These are phyloP conservation scores for Citrus mangshanensis DNA, from an alignment of 345 rosid genomes.

Conservation along the genomic window DNA sequence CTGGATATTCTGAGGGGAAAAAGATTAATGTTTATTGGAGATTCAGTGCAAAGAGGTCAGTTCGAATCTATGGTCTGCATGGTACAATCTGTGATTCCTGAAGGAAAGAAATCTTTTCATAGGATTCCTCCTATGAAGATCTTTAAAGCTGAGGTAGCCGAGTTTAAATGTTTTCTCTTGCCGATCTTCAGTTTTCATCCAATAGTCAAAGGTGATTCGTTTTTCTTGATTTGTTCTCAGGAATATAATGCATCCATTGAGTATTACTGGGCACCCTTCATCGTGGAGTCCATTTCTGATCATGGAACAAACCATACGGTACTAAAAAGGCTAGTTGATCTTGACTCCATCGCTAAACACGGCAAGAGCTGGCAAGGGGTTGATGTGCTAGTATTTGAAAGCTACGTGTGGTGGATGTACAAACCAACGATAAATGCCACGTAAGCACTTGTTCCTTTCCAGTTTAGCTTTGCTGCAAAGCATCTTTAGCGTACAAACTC, in stretches of 20 bases:
- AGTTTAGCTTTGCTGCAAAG: not conserved
- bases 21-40: constrained; percentile 89
- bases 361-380: constrained; percentile 75
- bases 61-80: constrained; percentile 91
- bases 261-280: constrained; percentile 96
- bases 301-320: constrained; percentile 91
- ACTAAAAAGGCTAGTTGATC: constrained; percentile 65
- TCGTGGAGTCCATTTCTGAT: constrained; percentile 85
- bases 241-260: constrained; percentile 75
- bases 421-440: constrained; percentile 79
- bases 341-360: constrained; percentile 77
- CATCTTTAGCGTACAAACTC: not conserved
- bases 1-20: constrained; percentile 66
- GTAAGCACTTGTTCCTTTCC: constrained; percentile 32
- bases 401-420: constrained; percentile 98
- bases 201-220: not conserved
- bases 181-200: not conserved
- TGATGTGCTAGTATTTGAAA: constrained; percentile 73
- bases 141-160: constrained; percentile 70
- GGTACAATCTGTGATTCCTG: constrained; percentile 76
- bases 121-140: constrained; percentile 88
- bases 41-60: constrained; percentile 85
- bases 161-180: not conserved
- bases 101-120: constrained; percentile 57
- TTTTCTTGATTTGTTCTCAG: constrained; percentile 29